Percentiles rank a stretch among this genome's conserved stretches.
Evolutionary conservation across 2,329 filamentous ascomycete genomes (phyloP).

Genomic region (Tolypocladium cylindrosporum): DNA sequence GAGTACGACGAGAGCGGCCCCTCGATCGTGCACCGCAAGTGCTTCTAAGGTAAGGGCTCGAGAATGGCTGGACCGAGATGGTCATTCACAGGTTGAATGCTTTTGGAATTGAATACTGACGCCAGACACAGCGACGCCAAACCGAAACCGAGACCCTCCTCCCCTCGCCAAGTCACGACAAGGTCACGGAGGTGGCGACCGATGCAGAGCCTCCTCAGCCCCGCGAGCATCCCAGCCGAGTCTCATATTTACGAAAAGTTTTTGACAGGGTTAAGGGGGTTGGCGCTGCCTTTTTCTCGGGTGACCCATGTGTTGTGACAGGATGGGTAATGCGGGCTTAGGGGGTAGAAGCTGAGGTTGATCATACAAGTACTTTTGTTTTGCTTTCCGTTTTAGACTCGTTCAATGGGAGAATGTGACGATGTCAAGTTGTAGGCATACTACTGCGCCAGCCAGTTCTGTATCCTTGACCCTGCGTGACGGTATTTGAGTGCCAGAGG

Average conservation of each 20-base stretch:
- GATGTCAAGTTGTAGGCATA: not conserved
- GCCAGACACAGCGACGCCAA: constrained; percentile 14
- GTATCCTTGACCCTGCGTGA: not conserved
- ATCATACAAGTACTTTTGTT: constrained; percentile 45
- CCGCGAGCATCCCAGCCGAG: constrained; percentile 38
- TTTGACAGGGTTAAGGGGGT: constrained; percentile 44
- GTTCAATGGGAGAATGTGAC: constrained; percentile 14
- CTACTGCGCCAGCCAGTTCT: not conserved
- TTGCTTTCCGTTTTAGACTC: constrained; percentile 27
- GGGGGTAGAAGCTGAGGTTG: constrained; percentile 43
- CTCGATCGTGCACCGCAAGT: constrained; percentile 99
- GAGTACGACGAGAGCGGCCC: constrained; percentile 99
- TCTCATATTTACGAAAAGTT: constrained; percentile 49
- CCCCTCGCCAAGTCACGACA: constrained; percentile 26
- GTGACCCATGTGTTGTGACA: constrained; percentile 40
- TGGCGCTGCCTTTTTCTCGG: constrained; percentile 36
- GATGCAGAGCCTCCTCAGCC: constrained; percentile 32
- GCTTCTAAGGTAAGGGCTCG: constrained; percentile 75
- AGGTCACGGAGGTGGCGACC: constrained; percentile 34
- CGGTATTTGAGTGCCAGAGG: not conserved
- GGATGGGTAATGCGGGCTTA: constrained; percentile 38
- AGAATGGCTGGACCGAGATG: not conserved
- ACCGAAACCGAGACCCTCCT: constrained; percentile 22
- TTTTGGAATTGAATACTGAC: constrained; percentile 11
- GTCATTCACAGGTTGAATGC: not conserved